Conservation (phyloP, 352 stramenopile genomes). For the Phytophthora citrophthora region DNA sequence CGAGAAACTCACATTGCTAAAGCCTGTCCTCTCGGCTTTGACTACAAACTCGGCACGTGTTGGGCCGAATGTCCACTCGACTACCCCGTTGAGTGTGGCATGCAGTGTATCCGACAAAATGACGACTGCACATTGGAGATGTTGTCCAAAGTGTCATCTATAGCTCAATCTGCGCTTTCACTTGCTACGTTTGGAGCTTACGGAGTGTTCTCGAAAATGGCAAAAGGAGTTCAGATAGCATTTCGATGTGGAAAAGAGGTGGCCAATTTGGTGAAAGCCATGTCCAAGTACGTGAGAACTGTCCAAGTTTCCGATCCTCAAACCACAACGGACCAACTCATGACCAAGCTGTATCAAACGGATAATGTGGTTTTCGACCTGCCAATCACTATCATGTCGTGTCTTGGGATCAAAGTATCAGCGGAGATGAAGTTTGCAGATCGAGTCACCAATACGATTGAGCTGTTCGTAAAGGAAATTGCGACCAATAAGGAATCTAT, state of each 20-base stretch:
- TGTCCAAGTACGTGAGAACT: constrained; percentile 42
- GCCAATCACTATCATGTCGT: constrained; percentile 48
- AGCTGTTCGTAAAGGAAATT: constrained; percentile 35
- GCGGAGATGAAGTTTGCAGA: constrained; percentile 24
- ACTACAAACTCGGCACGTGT: constrained; percentile 59
- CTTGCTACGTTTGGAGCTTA: constrained; percentile 53
- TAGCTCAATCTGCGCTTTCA: constrained; percentile 53
- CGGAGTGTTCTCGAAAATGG: constrained; percentile 42
- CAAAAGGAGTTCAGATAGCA: constrained; percentile 45
- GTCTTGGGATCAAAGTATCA: constrained; percentile 40
- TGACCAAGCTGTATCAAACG: constrained; percentile 36
- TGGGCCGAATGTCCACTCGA: constrained; percentile 68
- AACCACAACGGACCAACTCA: constrained; percentile 46
- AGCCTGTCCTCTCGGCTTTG: constrained; percentile 40
- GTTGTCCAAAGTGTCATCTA: constrained; percentile 44
- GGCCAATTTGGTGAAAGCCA: constrained; percentile 39
- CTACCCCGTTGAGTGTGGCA: constrained; percentile 69
- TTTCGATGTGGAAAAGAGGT: constrained; percentile 55
- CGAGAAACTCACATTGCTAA: constrained; percentile 43
- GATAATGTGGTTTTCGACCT: constrained; percentile 54
- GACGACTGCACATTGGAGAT: constrained; percentile 55
- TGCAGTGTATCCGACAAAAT: constrained; percentile 42
- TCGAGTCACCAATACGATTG: constrained; percentile 31
- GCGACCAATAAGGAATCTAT: constrained; percentile 24
- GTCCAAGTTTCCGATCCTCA: constrained; percentile 37